Evolutionary conservation across 1,139 yeast genomes (phyloP), one percentile per base, ranked within the genome.

Genomic region (Hemisphaericaspora subhashii): DNA sequence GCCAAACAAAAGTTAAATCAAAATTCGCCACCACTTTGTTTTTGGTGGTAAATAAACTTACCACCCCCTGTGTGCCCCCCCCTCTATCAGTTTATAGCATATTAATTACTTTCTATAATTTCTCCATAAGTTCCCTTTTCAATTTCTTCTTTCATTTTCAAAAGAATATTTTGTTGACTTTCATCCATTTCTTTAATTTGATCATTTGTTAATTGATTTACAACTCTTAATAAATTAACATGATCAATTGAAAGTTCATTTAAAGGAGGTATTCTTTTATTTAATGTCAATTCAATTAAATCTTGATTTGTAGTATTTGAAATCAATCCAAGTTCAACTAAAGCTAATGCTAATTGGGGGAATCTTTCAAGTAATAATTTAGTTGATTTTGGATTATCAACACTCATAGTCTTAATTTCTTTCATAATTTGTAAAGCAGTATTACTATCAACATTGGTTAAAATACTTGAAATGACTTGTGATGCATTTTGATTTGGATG

Each of bases 261-360:
- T 52, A 81, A 65, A 5, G 58, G 65, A 1, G 58, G 58, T 31
- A 54, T 57, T 14, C 52, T 54, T 28, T 66, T 57, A 44, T 68
- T 71, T 31, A 71, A 55, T 15, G 72, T 61, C 31, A 66, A 53
- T 39, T 68, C 75, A 5, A 85, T 72, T 14, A 77, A 73, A 10
- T 74, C 78, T n/a, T 78, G 76, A 37, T 72, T 76, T 8, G 81
- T 72, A 7, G 78, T 60, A 24, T 81, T 82, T 53, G 81, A 66
- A 39, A 84, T 64, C 43, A 89, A 62, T 40, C 87, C 64, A 1
- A 85, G 73, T 54, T 90, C 97, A 5, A 90, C 87, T 25, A 89
- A 66, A 0, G 96, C 94, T 55, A 84, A 88, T 1, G 87, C 69
- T 38, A 90, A 65, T 52, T 87, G 96, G 0, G 95, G 95, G 47